phyloP scores from a whole-genome alignment of 129 eudicot genomes.

The Erigeron canadensis region DNA sequence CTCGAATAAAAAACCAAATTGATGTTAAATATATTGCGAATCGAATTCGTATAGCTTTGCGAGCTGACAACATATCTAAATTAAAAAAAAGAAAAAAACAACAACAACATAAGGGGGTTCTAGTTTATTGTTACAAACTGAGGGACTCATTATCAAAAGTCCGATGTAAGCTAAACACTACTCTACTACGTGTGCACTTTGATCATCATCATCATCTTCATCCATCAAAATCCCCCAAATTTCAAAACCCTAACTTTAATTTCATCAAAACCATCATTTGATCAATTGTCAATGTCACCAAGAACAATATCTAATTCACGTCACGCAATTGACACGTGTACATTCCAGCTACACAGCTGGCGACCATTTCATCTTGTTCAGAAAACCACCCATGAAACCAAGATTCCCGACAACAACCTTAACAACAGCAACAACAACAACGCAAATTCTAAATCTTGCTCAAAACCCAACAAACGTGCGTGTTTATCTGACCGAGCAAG shows the following conservation, averaged over 20 bases:
- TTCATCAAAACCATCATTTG: background rate
- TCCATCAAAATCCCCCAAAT: background rate
- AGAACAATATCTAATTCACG: conserved; percentile 46
- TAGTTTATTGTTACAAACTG: too few relatives aligned
- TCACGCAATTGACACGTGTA: conserved; percentile 65
- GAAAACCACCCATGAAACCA: conserved; percentile 4
- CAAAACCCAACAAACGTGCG: conserved; percentile 67
- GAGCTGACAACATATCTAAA: too few relatives aligned
- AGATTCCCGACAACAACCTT: conserved; percentile 57
- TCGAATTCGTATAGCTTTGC: too few relatives aligned
- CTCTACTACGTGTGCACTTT: too few relatives aligned
- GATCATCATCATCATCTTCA: background rate
- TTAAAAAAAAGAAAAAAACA: too few relatives aligned
- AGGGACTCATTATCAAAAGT: too few relatives aligned
- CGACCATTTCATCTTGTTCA: conserved; percentile 54
- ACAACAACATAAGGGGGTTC: too few relatives aligned
- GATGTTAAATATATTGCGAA: too few relatives aligned
- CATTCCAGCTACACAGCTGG: conserved; percentile 74
- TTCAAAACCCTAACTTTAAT: conserved; percentile 30
- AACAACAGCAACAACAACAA: conserved; percentile 38
- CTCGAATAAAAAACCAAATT: too few relatives aligned
- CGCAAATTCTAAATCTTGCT: conserved; percentile 22
- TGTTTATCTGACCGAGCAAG: conserved; percentile 80
- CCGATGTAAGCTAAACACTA: too few relatives aligned
- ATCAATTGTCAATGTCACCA: conserved; percentile 46